phyloP scores from a whole-genome alignment of 2,329 filamentous ascomycete species.

The Clonostachys byssicola region DNA sequence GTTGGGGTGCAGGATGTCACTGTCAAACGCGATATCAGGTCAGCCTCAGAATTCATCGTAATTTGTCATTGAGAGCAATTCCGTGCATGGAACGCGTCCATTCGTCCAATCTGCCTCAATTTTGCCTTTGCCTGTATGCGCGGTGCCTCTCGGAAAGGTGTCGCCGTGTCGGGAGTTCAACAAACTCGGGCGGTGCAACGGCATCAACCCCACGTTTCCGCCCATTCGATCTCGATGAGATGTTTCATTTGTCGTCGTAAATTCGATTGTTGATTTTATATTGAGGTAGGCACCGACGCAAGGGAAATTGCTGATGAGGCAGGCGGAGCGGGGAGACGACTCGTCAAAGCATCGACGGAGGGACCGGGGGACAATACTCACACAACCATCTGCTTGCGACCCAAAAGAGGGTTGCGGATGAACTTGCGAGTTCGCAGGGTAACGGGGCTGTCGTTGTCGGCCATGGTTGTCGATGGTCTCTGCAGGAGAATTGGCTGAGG shows the following conservation, averaged over 20 bases:
- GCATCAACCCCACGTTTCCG: no score
- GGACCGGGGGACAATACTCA: constrained; percentile 51
- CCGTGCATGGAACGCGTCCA: background rate
- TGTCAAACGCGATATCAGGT: constrained; percentile 32
- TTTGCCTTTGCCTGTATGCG: no score
- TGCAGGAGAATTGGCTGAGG: constrained; percentile 22
- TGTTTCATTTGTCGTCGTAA: no score
- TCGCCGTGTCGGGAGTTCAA: no score
- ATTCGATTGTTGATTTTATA: background rate
- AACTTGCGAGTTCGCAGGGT: constrained; percentile 99
- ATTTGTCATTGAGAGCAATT: background rate
- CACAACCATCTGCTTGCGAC: constrained; percentile 99
- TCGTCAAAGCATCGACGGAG: background rate
- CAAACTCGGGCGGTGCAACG: no score
- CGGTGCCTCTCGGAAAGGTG: no score
- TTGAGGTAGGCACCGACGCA: background rate
- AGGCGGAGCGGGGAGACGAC: background rate
- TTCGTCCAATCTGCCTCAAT: background rate
- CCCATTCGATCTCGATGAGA: no score
- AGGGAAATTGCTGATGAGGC: background rate
- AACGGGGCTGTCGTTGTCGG: constrained; percentile 74
- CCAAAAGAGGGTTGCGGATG: constrained; percentile 99
- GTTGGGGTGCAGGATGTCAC: constrained; percentile 99
- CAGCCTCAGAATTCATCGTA: background rate
- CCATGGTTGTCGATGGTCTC: constrained; percentile 69